Percentiles rank a stretch among this genome's conserved stretches.
phyloP scores from a whole-genome alignment of 352 stramenopile species.

The Globisporangium canariense region DNA sequence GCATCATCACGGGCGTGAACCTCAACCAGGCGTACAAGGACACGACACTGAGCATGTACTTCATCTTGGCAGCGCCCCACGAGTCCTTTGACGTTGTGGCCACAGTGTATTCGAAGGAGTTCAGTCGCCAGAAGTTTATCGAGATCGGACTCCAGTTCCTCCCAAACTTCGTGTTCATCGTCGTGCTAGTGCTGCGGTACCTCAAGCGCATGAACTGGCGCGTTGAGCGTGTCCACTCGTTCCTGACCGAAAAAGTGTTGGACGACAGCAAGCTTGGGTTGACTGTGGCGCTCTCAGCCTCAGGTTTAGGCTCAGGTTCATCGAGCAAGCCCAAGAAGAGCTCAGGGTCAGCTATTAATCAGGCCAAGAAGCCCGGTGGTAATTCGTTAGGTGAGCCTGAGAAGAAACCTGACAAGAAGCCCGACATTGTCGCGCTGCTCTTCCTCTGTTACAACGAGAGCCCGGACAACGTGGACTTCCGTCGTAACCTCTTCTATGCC shows the following conservation, averaged over 20 bases:
- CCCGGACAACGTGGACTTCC: conserved; percentile 55
- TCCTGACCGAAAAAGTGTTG: conserved; percentile 57
- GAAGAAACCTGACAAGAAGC: conserved; percentile 20
- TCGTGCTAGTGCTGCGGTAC: conserved; percentile 50
- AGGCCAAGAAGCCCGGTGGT: not conserved
- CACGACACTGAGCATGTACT: conserved; percentile 79
- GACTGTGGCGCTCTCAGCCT: not conserved
- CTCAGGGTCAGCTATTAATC: not conserved
- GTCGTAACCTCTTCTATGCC: conserved; percentile 79
- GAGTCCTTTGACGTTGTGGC: conserved; percentile 55
- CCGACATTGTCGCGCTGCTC: conserved; percentile 65
- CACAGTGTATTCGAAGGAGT: conserved; percentile 72
- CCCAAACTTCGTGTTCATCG: conserved; percentile 42
- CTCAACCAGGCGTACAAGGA: conserved; percentile 51
- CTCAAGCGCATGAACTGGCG: conserved; percentile 77
- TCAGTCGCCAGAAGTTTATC: conserved; percentile 54
- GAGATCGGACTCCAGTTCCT: conserved; percentile 56
- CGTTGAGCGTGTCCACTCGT: conserved; percentile 75
- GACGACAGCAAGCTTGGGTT: conserved; percentile 1
- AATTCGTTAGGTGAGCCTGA: not conserved
- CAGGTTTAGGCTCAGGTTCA: not conserved
- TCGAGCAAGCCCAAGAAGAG: conserved; percentile 20
- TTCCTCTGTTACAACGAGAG: conserved; percentile 82
- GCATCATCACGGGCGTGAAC: conserved; percentile 64
- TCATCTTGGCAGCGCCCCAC: conserved; percentile 65